Evolutionary conservation across 495 filamentous ascomycete species (phyloP).

Genomic region (Arthonia radiata): DNA sequence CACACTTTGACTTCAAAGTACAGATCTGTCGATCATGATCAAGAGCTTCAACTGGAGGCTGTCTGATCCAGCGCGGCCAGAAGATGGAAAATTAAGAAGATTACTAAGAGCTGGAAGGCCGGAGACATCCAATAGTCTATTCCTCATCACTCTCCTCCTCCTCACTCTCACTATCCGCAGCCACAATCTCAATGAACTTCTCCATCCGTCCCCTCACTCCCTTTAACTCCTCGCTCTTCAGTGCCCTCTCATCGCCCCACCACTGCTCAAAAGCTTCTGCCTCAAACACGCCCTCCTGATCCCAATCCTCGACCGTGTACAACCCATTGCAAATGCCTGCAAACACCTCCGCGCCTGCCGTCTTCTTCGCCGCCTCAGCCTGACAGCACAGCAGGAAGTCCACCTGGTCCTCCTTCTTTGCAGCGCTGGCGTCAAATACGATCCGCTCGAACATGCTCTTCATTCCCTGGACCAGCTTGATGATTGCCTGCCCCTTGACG

Average conservation of each 20-base stretch:
- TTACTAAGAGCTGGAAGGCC: too few relatives aligned
- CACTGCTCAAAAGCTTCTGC: conserved; percentile 71
- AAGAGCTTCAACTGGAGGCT: too few relatives aligned
- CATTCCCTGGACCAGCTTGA: conserved; percentile 29
- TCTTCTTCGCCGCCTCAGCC: conserved; percentile 39
- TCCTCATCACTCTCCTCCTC: conserved; percentile 47
- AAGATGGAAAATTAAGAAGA: too few relatives aligned
- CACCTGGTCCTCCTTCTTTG: conserved; percentile 46
- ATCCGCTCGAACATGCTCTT: conserved; percentile 30
- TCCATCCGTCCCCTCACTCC: conserved; percentile 45
- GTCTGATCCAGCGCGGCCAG: too few relatives aligned
- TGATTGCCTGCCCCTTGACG: conserved; percentile 40
- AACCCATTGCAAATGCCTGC: conserved; percentile 51
- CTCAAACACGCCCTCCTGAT: conserved; percentile 63
- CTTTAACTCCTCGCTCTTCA: conserved; percentile 36
- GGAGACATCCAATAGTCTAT: too few relatives aligned
- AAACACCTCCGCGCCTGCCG: conserved; percentile 22
- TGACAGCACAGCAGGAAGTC: conserved; percentile 67
- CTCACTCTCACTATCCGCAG: conserved; percentile 57
- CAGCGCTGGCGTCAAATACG: conserved; percentile 30
- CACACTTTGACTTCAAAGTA: too few relatives aligned
- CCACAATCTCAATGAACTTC: conserved; percentile 68
- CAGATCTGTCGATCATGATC: too few relatives aligned
- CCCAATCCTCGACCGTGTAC: conserved; percentile 53
- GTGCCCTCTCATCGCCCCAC: conserved; percentile 54